Conservation (phyloP, 257 asterid species). For the Cynanchum wilfordii region DNA sequence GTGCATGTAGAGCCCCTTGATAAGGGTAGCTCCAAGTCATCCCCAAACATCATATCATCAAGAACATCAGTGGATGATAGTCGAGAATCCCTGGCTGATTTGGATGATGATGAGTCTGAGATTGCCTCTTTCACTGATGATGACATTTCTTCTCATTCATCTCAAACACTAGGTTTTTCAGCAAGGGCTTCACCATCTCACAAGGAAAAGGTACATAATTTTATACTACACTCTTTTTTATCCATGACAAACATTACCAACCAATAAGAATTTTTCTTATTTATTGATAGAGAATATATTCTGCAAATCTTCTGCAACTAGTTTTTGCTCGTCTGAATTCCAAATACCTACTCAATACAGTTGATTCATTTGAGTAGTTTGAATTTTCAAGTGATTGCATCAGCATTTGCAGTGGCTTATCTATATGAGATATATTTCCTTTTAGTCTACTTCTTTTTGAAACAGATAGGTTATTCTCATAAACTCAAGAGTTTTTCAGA, state of each 20-base stretch:
- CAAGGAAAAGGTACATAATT: conserved; percentile 48
- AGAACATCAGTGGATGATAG: conserved; percentile 57
- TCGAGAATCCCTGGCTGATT: conserved; percentile 39
- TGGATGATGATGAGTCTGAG: conserved; percentile 37
- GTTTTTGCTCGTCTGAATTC: background rate
- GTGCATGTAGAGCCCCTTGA: conserved; percentile 54
- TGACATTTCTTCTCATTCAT: conserved; percentile 69
- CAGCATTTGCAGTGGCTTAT: background rate
- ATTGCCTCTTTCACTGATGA: conserved; percentile 56
- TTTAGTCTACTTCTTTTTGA: background rate
- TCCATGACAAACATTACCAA: background rate
- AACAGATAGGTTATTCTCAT: background rate
- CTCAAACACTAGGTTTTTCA: conserved; percentile 55
- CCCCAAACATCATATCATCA: conserved; percentile 50
- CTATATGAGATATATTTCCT: background rate
- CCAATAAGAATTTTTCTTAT: background rate
- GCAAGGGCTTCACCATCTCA: conserved; percentile 55
- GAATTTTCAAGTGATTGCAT: background rate
- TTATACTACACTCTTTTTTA: conserved; percentile 5
- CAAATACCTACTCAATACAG: background rate
- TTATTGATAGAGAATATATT: background rate
- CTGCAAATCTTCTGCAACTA: background rate
- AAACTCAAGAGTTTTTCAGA: background rate
- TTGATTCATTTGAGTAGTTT: background rate
- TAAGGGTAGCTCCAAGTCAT: conserved; percentile 55